These are phyloP conservation scores for Sporobolomyces phaffii DNA, from an alignment of 768 basidiomycete species.

Conservation along the genomic window DNA sequence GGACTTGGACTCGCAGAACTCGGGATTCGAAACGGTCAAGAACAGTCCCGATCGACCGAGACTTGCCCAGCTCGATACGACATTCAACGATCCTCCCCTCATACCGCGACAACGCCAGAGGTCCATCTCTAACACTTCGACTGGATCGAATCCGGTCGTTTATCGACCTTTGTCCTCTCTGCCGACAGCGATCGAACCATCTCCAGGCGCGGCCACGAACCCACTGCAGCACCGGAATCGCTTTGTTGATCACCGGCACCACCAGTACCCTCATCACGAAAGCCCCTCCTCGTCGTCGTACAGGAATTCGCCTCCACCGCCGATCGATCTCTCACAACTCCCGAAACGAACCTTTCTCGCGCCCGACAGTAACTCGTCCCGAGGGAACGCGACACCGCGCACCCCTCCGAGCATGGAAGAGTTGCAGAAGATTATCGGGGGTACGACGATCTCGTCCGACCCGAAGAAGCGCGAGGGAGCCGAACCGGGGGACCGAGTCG, in stretches of 20 bases:
- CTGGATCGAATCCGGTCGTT: background rate
- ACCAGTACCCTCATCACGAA: no score
- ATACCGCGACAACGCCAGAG: background rate
- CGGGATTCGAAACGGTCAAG: background rate
- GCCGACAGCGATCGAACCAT: background rate
- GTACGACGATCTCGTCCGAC: background rate
- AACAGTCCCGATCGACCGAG: background rate
- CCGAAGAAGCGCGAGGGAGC: background rate
- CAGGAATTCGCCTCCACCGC: background rate
- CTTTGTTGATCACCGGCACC: no score
- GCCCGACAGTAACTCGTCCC: background rate
- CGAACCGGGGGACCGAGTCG: slow-evolving; percentile 1
- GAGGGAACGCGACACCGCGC: background rate
- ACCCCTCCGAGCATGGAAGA: slow-evolving; percentile 6
- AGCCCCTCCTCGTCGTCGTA: no score
- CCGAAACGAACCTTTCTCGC: background rate
- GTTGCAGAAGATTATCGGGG: slow-evolving; percentile 1
- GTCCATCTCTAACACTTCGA: background rate
- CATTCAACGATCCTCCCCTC: background rate
- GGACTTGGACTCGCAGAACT: background rate
- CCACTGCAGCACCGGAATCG: no score
- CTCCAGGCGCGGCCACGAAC: no score
- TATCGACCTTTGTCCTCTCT: background rate
- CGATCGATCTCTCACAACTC: background rate
- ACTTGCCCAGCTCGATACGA: background rate